Base-by-base conservation (phyloP, 306 rosid species). In the Benincasa hispida region DNA sequence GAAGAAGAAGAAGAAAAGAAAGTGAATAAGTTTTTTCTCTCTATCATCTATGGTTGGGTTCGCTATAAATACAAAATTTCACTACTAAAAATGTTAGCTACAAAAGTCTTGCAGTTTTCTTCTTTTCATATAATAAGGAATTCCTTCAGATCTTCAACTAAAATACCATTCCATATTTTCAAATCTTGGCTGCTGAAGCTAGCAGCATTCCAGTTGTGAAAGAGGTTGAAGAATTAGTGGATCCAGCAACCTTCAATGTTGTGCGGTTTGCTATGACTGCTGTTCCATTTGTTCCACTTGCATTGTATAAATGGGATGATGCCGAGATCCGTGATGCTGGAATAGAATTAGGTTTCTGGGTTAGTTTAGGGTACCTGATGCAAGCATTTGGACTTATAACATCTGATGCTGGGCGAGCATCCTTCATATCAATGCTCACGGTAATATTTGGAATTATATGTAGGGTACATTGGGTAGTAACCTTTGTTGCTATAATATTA, bases 321-420 rank as follows among this genome's bases (percentile, higher is more conserved):
- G 77, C 68, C 74, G 24, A 18, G 24, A 87, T 82, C 28, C 86
- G 93, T 30, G 84, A 89, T 76, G 88, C 93, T 19, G 97, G 97
- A 59, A 75, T 91, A 67, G 97, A 91, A 83, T 86, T 91, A 87
- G 97, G 97, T 53, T 78, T 87, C 68, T 91, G 93, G 97, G 91
- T 84, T 81, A 87, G 97, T 85, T 74, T 89, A 56, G 97, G 97
- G 45, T 91, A 91, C 82, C 84, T 91, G 24, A 83, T 82, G 88
- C 97, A 91, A 87, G 92, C 97, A 32, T 28, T 91, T 45, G 97
- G 97, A 79, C 81, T 91, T 61, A 82, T 81, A 56, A 91, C 93
- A 25, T 91, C 97, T 12, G 97, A 87, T 86, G 92, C 97, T 32
- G 97, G 92, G 28, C 88, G 92, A 9, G 92, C 93, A 25, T 86